These are phyloP conservation scores for Pisolithus orientalis DNA, from an alignment of 768 basidiomycete species.

Conservation along the genomic window DNA sequence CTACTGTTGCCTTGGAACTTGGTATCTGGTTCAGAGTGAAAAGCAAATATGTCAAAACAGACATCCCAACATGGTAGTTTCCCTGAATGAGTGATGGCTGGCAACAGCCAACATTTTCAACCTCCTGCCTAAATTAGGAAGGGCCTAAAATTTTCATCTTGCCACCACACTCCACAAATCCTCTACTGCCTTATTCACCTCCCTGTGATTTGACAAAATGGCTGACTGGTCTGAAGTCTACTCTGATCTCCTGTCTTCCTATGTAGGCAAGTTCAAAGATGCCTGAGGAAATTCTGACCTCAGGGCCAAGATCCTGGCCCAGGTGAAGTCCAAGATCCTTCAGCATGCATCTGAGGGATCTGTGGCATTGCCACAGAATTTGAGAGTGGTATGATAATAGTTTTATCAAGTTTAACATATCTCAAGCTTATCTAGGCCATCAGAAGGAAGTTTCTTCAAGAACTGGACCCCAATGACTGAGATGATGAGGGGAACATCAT, in stretches of 20 bases:
- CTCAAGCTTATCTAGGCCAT: too few relatives aligned
- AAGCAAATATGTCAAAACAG: not conserved
- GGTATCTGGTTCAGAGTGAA: too few relatives aligned
- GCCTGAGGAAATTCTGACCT: not conserved
- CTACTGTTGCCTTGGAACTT: too few relatives aligned
- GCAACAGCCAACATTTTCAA: too few relatives aligned
- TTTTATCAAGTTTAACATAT: too few relatives aligned
- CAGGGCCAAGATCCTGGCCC: not conserved
- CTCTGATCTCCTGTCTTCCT: not conserved
- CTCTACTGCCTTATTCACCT: not conserved
- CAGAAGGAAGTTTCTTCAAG: too few relatives aligned
- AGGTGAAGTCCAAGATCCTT: not conserved
- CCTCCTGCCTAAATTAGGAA: not conserved
- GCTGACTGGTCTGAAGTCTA: not conserved
- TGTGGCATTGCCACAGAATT: too few relatives aligned
- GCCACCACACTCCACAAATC: not conserved
- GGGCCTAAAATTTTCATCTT: not conserved
- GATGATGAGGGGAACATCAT: too few relatives aligned
- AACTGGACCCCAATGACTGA: too few relatives aligned
- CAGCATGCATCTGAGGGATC: not conserved
- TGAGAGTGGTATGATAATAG: too few relatives aligned
- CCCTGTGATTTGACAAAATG: not conserved
- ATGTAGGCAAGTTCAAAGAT: not conserved
- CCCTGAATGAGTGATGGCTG: not conserved
- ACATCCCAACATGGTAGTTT: not conserved